phyloP scores from a whole-genome alignment of 441 rosid genomes.

The Melastoma candidum region DNA sequence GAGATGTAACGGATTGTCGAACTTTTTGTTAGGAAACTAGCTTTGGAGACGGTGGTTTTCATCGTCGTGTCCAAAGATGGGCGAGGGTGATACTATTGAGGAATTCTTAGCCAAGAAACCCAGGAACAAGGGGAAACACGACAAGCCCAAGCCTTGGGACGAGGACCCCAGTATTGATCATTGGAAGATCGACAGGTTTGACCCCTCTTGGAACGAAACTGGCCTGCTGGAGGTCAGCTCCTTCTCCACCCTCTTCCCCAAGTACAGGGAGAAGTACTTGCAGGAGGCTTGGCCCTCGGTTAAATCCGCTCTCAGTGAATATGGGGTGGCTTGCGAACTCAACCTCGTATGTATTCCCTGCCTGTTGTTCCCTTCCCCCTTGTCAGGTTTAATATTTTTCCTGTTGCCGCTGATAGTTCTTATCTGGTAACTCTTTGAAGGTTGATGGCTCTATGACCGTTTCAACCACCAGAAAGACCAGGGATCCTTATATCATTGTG shows the following conservation, averaged over 20 bases:
- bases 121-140: constrained; percentile 69
- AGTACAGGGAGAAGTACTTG: constrained; percentile 82
- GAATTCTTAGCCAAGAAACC: constrained; percentile 14
- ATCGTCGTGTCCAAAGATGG: no score
- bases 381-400: no score
- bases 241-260: constrained; percentile 83
- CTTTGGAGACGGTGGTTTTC: no score
- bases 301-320: constrained; percentile 64
- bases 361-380: neutral
- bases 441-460: constrained; percentile 91
- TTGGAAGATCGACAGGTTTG: constrained; percentile 78
- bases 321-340: constrained; percentile 56
- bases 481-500: constrained; percentile 70
- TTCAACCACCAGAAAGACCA: constrained; percentile 73
- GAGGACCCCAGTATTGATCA: constrained; percentile 84
- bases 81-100: no score
- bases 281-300: constrained; percentile 80
- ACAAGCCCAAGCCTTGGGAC: constrained; percentile 95
- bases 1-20: no score
- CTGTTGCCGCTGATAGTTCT: neutral
- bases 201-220: constrained; percentile 68
- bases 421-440: constrained; percentile 18
- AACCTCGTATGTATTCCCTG: constrained; percentile 41
- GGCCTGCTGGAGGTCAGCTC: constrained; percentile 85
- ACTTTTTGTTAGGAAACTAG: no score